Base-by-base conservation (phyloP, 2,329 filamentous ascomycete species). In the Escovopsis sp. region DNA sequence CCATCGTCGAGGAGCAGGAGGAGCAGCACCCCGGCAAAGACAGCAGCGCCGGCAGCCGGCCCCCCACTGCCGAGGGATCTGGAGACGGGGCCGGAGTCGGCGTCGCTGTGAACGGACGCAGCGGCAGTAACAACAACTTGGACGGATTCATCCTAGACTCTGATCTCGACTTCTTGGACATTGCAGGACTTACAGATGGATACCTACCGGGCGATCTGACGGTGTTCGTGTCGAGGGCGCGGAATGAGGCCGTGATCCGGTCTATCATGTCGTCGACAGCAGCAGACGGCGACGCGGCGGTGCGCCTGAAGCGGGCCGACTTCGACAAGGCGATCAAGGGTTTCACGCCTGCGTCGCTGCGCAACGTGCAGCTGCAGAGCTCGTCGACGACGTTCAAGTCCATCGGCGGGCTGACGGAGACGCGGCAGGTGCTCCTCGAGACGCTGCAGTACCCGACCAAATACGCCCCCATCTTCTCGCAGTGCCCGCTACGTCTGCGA, bases 131-230 rank as follows among this genome's bases (percentile, higher is more conserved):
- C 48, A 12, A 57, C 54, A 33, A 54, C 61, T 4, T 23, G 21
- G 70, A 72, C 35, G 80, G 79, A 0, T 90, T 93, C 48, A 58
- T 78, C 2, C 62, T 94, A 5, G 80, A 86, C 39, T 61, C 73
- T 0, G 72, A 80, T 33, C 72, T 98, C 9, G 90, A 98, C 53
- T 83, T 96, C 39, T 72, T 96, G 8, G 88, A 96, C 43, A 70
- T 98, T 37, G 86, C 92, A 14, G 87, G 90, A 2, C 79, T 88
- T 46, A 96, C 88, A 0, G 90, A 98, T 51, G 90, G 90, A 1
- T 98, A 96, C 53, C 94, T 96, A 87, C 88, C 90, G 1, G 90
- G 87, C 4, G 90, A 98, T 54, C 66, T 98, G 27, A 76, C 80
- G 13, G 68, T 94, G 2, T 72, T 98, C 10, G 81, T 93, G 14